Percentiles rank a stretch among this genome's conserved stretches.
phyloP scores from a whole-genome alignment of 441 rosid species.

The Dalechampia spathulata region DNA sequence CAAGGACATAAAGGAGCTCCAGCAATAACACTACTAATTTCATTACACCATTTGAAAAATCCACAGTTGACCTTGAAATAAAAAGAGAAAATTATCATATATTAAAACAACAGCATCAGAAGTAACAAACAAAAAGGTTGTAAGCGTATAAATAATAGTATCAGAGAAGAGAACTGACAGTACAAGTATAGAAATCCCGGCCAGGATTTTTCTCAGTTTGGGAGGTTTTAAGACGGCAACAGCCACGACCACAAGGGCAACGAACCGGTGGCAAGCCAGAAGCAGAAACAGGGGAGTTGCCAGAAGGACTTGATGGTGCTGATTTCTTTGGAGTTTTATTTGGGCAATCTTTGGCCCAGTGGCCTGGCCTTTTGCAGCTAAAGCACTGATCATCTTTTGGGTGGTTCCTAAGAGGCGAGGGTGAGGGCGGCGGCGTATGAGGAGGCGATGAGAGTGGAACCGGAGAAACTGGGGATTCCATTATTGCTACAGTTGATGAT shows the following conservation, averaged over 20 bases:
- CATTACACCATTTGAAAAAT: conserved; percentile 34
- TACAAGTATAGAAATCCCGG: conserved; percentile 32
- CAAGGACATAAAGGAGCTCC: conserved; percentile 31
- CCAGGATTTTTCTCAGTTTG: conserved; percentile 18
- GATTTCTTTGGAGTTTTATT: conserved; percentile 12
- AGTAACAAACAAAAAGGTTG: too few relatives aligned
- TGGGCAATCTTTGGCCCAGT: conserved; percentile 39
- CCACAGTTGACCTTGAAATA: conserved; percentile 6
- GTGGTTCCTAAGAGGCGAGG: too few relatives aligned
- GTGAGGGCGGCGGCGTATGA: too few relatives aligned
- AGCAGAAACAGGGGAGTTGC: background rate
- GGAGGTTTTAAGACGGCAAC: conserved; percentile 21
- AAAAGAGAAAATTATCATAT: background rate
- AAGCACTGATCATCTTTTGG: conserved; percentile 16
- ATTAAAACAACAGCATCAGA: background rate
- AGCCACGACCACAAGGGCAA: conserved; percentile 27
- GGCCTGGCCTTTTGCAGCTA: conserved; percentile 29
- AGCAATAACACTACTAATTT: background rate
- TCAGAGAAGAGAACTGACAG: background rate
- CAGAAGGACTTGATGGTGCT: background rate
- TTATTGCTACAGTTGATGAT: too few relatives aligned
- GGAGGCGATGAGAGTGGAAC: too few relatives aligned
- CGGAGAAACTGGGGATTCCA: too few relatives aligned
- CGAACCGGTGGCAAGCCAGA: conserved; percentile 20
- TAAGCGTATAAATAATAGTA: background rate